Evolutionary conservation across 768 basidiomycete genomes (phyloP).

Genomic region (Termitomyces sp.): DNA sequence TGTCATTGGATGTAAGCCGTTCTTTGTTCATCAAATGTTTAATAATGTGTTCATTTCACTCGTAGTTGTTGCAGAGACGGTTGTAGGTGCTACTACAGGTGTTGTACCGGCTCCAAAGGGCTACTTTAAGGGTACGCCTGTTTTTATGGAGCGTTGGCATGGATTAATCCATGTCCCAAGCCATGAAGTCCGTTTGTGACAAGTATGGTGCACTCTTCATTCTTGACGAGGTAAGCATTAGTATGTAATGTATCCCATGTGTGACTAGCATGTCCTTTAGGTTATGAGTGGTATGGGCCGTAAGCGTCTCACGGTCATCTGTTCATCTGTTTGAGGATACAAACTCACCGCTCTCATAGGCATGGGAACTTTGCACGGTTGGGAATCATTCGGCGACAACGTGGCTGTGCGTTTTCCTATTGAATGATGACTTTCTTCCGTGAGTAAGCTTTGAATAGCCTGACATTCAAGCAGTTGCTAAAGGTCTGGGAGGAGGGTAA

Average conservation of each 20-base stretch:
- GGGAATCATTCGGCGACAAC: slow-evolving; percentile 80
- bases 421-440: not conserved
- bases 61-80: slow-evolving; percentile 78
- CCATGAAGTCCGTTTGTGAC: slow-evolving; percentile 78
- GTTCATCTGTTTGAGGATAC: not conserved
- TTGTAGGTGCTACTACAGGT: slow-evolving; percentile 83
- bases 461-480: slow-evolving; percentile 85
- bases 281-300: slow-evolving; percentile 91
- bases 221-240: slow-evolving; percentile 62
- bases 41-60: not conserved
- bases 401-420: slow-evolving; percentile 33
- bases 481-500: slow-evolving; percentile 87
- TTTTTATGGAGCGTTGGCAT: not conserved
- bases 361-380: slow-evolving; percentile 84
- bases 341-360: slow-evolving; percentile 35
- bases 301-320: slow-evolving; percentile 31
- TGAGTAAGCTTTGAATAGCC: slow-evolving; percentile 20
- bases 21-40: not conserved
- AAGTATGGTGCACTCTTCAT: slow-evolving; percentile 78
- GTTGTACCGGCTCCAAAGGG: slow-evolving; percentile 74
- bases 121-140: slow-evolving; percentile 57
- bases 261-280: slow-evolving; percentile 17
- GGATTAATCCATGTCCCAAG: slow-evolving; percentile 17
- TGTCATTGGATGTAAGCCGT: slow-evolving; percentile 68
- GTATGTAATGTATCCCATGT: not conserved